Conservation (phyloP, 495 filamentous ascomycete species). For the Trichoderma virens region DNA sequence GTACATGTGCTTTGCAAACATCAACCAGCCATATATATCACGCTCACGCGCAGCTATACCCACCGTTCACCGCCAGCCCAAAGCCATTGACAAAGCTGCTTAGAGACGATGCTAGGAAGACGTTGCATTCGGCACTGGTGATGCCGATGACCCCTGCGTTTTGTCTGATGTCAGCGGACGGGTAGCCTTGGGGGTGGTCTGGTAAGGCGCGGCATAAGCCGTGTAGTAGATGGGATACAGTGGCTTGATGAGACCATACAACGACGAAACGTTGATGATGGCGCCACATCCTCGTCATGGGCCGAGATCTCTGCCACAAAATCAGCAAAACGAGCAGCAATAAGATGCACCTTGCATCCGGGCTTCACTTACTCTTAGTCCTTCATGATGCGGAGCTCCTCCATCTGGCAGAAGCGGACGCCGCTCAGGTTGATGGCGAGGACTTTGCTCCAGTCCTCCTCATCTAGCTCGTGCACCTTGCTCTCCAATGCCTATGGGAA, state of each 20-base stretch:
- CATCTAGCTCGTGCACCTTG: conserved; percentile 27
- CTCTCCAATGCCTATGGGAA: too few species aligned
- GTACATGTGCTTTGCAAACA: too few species aligned
- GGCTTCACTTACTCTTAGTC: conserved; percentile 29
- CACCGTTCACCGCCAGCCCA: conserved; percentile 17
- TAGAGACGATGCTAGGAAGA: conserved; percentile 29
- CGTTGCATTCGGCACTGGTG: conserved; percentile 32
- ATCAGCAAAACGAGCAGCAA: too few species aligned
- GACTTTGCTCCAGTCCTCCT: conserved; percentile 31
- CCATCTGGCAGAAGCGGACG: conserved; percentile 38
- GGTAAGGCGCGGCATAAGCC: conserved; percentile 30
- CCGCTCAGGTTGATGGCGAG: conserved; percentile 39
- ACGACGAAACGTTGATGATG: conserved; percentile 61
- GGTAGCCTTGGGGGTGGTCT: not conserved
- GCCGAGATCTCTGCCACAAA: conserved; percentile 43
- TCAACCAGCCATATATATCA: too few species aligned
- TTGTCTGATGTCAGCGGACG: conserved; percentile 3
- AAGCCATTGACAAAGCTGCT: conserved; percentile 36
- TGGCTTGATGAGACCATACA: conserved; percentile 50
- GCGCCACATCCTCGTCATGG: conserved; percentile 47
- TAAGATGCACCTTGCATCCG: not conserved
- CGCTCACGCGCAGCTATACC: too few species aligned
- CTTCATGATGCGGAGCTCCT: conserved; percentile 39
- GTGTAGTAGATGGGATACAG: conserved; percentile 20
- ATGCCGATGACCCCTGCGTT: conserved; percentile 24